Evolutionary conservation across 2,329 filamentous ascomycete genomes (phyloP).

Genomic region (Juglanconis sp.): DNA sequence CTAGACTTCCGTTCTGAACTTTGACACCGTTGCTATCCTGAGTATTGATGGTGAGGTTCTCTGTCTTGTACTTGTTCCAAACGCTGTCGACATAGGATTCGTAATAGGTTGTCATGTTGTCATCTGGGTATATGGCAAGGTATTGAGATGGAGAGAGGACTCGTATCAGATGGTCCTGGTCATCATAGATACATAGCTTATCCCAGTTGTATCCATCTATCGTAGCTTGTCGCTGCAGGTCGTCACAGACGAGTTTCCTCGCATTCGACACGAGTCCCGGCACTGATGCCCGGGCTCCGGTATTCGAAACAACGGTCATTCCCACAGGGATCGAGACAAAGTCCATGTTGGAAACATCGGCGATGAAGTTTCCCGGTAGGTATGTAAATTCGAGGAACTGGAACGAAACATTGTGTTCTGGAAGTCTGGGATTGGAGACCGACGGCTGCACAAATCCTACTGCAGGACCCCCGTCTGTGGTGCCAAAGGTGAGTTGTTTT

Average conservation of each 20-base stretch:
- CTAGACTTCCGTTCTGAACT: not conserved
- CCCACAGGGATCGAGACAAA: slow-evolving; percentile 5
- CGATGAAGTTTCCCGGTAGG: not conserved
- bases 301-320: not conserved
- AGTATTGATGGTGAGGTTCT: slow-evolving; percentile 1
- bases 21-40: not conserved
- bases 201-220: slow-evolving; percentile 1
- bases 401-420: slow-evolving; percentile 5
- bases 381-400: slow-evolving; percentile 12
- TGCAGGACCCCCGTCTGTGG: not conserved
- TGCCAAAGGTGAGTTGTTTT: not conserved
- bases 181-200: not conserved
- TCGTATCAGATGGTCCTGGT: not conserved
- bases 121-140: not conserved
- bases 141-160: slow-evolving; percentile 8
- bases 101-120: slow-evolving; percentile 3
- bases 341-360: slow-evolving; percentile 6
- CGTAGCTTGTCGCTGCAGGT: not conserved
- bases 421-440: not conserved
- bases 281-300: not conserved
- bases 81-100: not conserved
- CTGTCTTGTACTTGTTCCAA: not conserved
- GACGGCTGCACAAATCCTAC: slow-evolving; percentile 7
- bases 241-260: not conserved
- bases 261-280: not conserved